Conservation (phyloP, 495 filamentous ascomycete species). For the Penicillium macrosclerotiorum region DNA sequence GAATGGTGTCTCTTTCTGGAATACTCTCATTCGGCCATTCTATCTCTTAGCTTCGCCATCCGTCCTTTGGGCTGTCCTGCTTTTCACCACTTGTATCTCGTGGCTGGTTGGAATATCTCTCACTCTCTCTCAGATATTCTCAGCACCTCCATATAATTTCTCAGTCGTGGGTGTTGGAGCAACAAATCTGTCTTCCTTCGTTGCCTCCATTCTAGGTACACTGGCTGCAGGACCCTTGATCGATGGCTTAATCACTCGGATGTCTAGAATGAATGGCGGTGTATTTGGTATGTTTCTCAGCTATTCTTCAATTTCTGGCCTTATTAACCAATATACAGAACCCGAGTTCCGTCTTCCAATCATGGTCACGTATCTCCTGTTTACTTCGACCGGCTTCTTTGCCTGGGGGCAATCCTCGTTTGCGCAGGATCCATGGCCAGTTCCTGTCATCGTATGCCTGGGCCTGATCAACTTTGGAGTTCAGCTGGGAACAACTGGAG, state of each 20-base stretch:
- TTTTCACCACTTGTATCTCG: constrained; percentile 46
- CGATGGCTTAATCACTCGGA: constrained; percentile 36
- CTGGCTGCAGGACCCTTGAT: constrained; percentile 38
- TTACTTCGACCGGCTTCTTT: constrained; percentile 45
- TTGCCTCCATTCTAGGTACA: constrained; percentile 38
- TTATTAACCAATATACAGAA: constrained; percentile 31
- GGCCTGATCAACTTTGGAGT: constrained; percentile 46
- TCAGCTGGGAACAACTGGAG: constrained; percentile 37
- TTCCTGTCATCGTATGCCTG: constrained; percentile 42
- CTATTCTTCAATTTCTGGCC: constrained; percentile 1
- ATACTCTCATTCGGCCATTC: constrained; percentile 41
- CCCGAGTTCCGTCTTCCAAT: constrained; percentile 48
- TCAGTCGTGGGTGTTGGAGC: constrained; percentile 42
- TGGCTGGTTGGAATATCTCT: constrained; percentile 46
- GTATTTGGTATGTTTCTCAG: constrained; percentile 21
- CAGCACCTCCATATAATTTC: constrained; percentile 45
- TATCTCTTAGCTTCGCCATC: constrained; percentile 40
- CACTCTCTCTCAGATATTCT: constrained; percentile 46
- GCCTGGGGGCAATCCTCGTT: constrained; percentile 37
- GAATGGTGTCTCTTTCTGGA: constrained; percentile 35
- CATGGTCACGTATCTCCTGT: constrained; percentile 38
- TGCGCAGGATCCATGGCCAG: constrained; percentile 30
- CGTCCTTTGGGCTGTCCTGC: constrained; percentile 39
- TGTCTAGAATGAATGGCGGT: constrained; percentile 28
- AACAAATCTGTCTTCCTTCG: constrained; percentile 40